Conservation (phyloP, 129 eudicot genomes). For the Artemisia argyi region DNA sequence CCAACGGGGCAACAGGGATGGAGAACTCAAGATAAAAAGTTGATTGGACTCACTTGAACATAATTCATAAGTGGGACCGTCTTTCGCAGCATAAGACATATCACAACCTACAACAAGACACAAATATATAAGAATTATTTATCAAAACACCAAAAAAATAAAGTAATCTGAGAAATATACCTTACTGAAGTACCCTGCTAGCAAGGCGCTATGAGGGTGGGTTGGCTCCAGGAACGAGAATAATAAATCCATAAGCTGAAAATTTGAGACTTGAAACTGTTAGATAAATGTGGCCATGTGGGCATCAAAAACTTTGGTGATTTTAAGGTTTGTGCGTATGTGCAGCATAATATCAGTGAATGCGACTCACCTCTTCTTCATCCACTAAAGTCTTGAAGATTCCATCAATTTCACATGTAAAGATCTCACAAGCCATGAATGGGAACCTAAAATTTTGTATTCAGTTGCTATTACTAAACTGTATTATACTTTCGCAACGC, state of each 20-base stretch:
- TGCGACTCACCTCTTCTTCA: constrained; percentile 63
- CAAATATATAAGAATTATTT: background rate
- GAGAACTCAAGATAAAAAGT: background rate
- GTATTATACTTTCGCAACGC: background rate
- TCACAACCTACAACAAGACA: constrained; percentile 48
- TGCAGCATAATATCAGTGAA: background rate
- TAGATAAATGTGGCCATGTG: background rate
- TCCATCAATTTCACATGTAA: constrained; percentile 88
- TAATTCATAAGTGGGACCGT: constrained; percentile 74
- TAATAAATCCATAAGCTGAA: constrained; percentile 84
- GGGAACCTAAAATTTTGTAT: constrained; percentile 57
- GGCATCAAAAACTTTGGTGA: background rate
- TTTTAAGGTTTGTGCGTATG: background rate
- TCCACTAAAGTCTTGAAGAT: constrained; percentile 86
- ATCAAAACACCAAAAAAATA: background rate
- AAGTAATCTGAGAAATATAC: constrained; percentile 27
- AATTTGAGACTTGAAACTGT: background rate
- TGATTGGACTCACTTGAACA: constrained; percentile 59
- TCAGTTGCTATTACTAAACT: background rate
- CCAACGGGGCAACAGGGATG: background rate
- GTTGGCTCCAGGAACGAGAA: constrained; percentile 92
- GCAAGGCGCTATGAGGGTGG: constrained; percentile 77
- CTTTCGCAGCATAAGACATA: constrained; percentile 83
- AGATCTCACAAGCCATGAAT: constrained; percentile 80
- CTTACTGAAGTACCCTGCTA: constrained; percentile 97